Evolutionary conservation across 2,329 filamentous ascomycete species (phyloP).

Genomic region (Microcyclospora tardicrescens): DNA sequence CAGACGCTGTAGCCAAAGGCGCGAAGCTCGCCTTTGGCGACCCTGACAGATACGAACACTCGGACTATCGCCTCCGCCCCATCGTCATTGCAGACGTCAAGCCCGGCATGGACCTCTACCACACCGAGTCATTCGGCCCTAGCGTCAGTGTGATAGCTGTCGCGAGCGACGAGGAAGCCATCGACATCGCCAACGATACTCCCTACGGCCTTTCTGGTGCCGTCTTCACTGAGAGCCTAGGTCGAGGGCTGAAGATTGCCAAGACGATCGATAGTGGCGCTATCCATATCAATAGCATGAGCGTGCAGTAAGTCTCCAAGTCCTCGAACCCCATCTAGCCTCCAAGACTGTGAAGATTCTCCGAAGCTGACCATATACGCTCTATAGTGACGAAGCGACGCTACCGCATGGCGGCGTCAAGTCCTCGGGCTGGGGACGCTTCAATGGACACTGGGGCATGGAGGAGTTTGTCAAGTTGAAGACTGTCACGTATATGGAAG

Average conservation of each 20-base stretch:
- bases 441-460: conserved; percentile 33
- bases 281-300: conserved; percentile 40
- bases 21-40: conserved; percentile 44
- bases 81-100: conserved; percentile 55
- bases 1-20: conserved; percentile 44
- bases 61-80: conserved; percentile 40
- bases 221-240: conserved; percentile 59
- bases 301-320: conserved; percentile 25
- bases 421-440: conserved; percentile 36
- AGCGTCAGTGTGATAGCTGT: conserved; percentile 55
- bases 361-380: too few species aligned
- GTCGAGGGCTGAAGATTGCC: conserved; percentile 30
- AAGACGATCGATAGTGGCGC: conserved; percentile 46
- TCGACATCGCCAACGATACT: conserved; percentile 65
- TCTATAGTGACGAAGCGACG: conserved; percentile 28
- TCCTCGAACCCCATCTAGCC: too few species aligned
- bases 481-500: conserved; percentile 20
- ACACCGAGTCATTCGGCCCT: conserved; percentile 66
- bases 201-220: conserved; percentile 62
- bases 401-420: conserved; percentile 39
- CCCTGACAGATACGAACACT: conserved; percentile 16
- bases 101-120: conserved; percentile 61
- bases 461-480: conserved; percentile 33
- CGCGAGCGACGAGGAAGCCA: conserved; percentile 56
- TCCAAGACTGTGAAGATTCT: not conserved